Conservation (phyloP, 2,329 filamentous ascomycete genomes). For the Xylaria sp. region DNA sequence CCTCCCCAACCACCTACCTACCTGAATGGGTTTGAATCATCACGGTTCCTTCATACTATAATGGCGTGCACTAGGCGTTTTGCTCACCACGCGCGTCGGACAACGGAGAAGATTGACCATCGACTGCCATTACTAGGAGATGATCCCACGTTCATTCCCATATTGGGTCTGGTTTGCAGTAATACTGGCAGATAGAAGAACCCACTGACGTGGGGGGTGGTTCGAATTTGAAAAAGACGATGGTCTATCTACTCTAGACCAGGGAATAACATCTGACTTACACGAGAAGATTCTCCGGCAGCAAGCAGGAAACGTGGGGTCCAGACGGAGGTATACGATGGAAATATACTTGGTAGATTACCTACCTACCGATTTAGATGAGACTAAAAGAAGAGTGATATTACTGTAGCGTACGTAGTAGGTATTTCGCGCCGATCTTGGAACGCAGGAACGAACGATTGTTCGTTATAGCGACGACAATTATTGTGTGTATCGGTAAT, state of each 20-base stretch:
- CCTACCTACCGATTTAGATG: conserved; percentile 11
- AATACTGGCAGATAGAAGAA: conserved; percentile 5
- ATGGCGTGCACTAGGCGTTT: conserved; percentile 8
- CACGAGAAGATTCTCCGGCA: conserved; percentile 11
- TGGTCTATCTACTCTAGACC: neutral
- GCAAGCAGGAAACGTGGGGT: conserved; percentile 15
- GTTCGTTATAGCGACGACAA: conserved; percentile 13
- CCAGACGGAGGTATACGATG: conserved; percentile 17
- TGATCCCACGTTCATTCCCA: conserved; percentile 13
- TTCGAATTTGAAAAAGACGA: neutral
- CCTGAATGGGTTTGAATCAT: conserved; percentile 20
- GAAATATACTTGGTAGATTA: neutral
- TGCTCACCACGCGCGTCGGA: neutral
- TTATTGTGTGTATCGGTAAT: conserved; percentile 16
- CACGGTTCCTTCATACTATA: conserved; percentile 1
- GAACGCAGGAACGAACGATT: conserved; percentile 29
- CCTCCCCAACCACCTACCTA: conserved; percentile 15
- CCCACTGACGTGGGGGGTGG: neutral
- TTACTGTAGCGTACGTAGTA: conserved; percentile 4
- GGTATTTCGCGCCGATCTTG: conserved; percentile 13
- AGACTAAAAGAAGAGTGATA: neutral
- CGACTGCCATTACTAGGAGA: conserved; percentile 5
- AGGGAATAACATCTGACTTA: conserved; percentile 9
- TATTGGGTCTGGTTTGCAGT: conserved; percentile 8
- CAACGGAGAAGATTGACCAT: conserved; percentile 13